Percentiles rank a stretch among this genome's conserved stretches.
phyloP scores from a whole-genome alignment of 495 filamentous ascomycete species.

The Penicillium bialowiezense region DNA sequence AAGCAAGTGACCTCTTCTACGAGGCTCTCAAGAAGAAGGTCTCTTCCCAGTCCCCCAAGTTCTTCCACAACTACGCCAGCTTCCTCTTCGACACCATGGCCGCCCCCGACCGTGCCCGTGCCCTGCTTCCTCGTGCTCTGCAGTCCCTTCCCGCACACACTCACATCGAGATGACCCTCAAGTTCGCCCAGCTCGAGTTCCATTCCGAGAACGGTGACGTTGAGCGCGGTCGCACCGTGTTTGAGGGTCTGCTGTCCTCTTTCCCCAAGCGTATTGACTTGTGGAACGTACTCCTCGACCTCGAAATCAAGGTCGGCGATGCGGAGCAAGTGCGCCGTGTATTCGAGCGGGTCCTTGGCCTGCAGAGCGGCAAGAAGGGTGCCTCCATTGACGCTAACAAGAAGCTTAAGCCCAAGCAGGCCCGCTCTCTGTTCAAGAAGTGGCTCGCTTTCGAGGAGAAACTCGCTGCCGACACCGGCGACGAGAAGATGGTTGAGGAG shows the following conservation, averaged over 20 bases:
- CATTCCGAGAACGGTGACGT: conserved; percentile 75
- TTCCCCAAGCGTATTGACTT: conserved; percentile 87
- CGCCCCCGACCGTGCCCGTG: conserved; percentile 70
- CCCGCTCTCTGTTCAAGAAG: conserved; percentile 77
- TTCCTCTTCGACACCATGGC: conserved; percentile 75
- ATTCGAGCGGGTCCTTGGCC: conserved; percentile 71
- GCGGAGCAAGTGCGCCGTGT: conserved; percentile 66
- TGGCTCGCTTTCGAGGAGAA: conserved; percentile 81
- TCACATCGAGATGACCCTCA: conserved; percentile 74
- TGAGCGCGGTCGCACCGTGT: conserved; percentile 91
- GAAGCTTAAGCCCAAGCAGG: conserved; percentile 66
- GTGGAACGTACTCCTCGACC: conserved; percentile 86
- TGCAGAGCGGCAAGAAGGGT: conserved; percentile 57
- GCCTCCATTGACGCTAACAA: conserved; percentile 33
- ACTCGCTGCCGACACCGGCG: conserved; percentile 46
- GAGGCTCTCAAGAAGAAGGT: conserved; percentile 84
- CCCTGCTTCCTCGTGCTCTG: conserved; percentile 77
- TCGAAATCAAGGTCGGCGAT: conserved; percentile 70
- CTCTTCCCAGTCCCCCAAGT: conserved; percentile 59
- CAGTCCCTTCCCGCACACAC: conserved; percentile 73
- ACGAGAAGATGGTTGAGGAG: conserved; percentile 66
- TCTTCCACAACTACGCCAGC: conserved; percentile 93
- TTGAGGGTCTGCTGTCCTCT: conserved; percentile 78
- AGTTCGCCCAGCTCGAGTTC: conserved; percentile 91
- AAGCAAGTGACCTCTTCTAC: conserved; percentile 88